Percentiles rank a stretch among this genome's conserved stretches.
Evolutionary conservation across 768 basidiomycete species (phyloP).

Genomic region (Boletus huronensis): DNA sequence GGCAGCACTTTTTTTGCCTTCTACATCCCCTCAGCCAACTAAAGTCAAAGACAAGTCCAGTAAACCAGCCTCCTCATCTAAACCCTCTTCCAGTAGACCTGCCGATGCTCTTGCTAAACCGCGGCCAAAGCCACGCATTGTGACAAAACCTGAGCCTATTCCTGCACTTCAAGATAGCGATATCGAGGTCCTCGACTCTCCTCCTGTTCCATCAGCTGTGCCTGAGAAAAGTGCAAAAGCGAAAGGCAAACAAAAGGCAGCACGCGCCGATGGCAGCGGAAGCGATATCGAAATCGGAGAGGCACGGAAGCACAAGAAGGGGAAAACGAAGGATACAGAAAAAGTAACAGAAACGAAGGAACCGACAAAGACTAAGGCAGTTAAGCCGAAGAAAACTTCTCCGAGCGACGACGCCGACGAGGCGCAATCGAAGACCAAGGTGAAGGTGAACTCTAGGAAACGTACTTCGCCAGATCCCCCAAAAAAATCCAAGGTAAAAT

Average conservation of each 20-base stretch:
- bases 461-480: slow-evolving; percentile 19
- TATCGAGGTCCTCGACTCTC: slow-evolving; percentile 25
- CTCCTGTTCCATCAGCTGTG: slow-evolving; percentile 12
- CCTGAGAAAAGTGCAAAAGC: slow-evolving; percentile 26
- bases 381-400: slow-evolving; percentile 23
- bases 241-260: slow-evolving; percentile 41
- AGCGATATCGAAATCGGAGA: slow-evolving; percentile 20
- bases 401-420: slow-evolving; percentile 18
- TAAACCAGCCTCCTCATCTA: slow-evolving; percentile 13
- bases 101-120: slow-evolving; percentile 19
- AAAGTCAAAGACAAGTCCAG: slow-evolving; percentile 18
- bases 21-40: slow-evolving; percentile 8
- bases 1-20: slow-evolving; percentile 9
- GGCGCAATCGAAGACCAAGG: slow-evolving; percentile 13
- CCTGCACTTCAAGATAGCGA: slow-evolving; percentile 29
- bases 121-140: slow-evolving; percentile 22
- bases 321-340: slow-evolving; percentile 17
- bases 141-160: slow-evolving; percentile 16
- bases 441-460: slow-evolving; percentile 17
- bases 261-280: slow-evolving; percentile 14
- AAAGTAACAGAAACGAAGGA: slow-evolving; percentile 25
- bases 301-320: slow-evolving; percentile 30
- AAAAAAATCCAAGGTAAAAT: slow-evolving; percentile 19
- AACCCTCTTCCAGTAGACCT: slow-evolving; percentile 17
- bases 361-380: slow-evolving; percentile 26